Base-by-base conservation (phyloP, 2,329 filamentous ascomycete species). In the Metarhizium guizhouense region DNA sequence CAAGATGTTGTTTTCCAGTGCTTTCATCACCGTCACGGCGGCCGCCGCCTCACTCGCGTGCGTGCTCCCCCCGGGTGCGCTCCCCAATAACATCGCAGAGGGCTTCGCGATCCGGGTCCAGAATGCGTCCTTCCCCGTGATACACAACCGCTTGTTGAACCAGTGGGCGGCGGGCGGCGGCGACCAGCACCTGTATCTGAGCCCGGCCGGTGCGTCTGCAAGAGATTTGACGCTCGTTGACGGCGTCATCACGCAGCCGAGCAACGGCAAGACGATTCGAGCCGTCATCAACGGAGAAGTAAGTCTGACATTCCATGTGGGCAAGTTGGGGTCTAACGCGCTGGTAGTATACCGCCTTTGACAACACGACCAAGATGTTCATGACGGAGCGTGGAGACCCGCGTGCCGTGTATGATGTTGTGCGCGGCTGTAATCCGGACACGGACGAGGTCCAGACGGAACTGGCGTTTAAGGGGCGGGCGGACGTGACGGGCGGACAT, bases 361-460 rank as follows among this genome's bases (percentile, higher is more conserved):
- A 76, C 60, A 73, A 76, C 59, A 76, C 74, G 3, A 76, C 74
- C 45, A 76, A 76, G 63, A 68, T 76, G 61, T 76, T 76, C 64
- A 75, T 76, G 70, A 76, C 74, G 2, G 67, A 74, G 32, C 71
- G 74, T 2, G 68, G 68, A 7, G 72, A 76, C 54, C 72, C 74
- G 1, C 65, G 68, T 13, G 74, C 73, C 20, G 60, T 72, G 54
- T 76, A 72, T 54, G 62, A 71, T 43, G 68, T 70, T n/a, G 63
- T 63, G 6, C 74, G 74, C 57, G 71, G 68, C 34, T 76, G 74
- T 61, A 68, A 75, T 57, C 68, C 70, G 2, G 70, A 71, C 47
- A 74, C 71, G 11, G 72, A 74, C 47, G 66, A 59, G 4, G 55
- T 74, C 4, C 73, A 76, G 62, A 63, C 66, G 13, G 65, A 74